These are phyloP conservation scores for Aspergillus arachidicola DNA, from an alignment of 2,329 filamentous ascomycete species.

Conservation along the genomic window DNA sequence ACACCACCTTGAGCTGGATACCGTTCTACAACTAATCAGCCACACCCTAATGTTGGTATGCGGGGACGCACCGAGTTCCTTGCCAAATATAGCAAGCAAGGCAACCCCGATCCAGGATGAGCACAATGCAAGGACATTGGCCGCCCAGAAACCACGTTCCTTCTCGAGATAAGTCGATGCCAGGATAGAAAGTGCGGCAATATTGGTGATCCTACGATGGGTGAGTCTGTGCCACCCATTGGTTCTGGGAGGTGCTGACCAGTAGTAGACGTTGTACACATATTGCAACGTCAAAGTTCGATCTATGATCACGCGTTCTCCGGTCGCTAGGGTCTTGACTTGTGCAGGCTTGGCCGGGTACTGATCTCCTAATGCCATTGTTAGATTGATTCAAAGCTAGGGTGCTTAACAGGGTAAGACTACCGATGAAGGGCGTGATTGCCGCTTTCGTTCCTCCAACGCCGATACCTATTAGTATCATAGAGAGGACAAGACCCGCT, in stretches of 20 bases:
- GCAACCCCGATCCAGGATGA: not conserved
- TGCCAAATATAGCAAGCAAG: constrained; percentile 1
- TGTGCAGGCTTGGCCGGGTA: not conserved
- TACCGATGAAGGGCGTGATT: constrained; percentile 5
- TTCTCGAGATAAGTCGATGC: constrained; percentile 8
- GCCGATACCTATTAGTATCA: constrained; percentile 4
- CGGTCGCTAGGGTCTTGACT: not conserved
- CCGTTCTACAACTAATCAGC: not conserved
- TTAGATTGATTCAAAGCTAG: not conserved
- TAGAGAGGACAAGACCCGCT: not conserved
- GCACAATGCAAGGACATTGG: constrained; percentile 3
- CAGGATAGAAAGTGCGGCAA: constrained; percentile 1
- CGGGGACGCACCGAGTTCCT: not conserved
- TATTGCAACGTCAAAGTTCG: constrained; percentile 8
- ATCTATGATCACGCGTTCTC: constrained; percentile 1
- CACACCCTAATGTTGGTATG: not conserved
- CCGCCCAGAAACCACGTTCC: constrained; percentile 10
- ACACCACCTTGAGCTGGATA: not conserved
- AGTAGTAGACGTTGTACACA: constrained; percentile 12
- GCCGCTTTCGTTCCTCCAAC: constrained; percentile 2
- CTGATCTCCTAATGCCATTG: constrained; percentile 2
- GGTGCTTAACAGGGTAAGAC: not conserved
- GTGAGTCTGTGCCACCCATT: not conserved
- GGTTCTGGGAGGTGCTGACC: constrained; percentile 1
- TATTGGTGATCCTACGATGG: constrained; percentile 4